Evolutionary conservation across 1,139 yeast genomes (phyloP).

Genomic region (Wickerhamomyces sp.): DNA sequence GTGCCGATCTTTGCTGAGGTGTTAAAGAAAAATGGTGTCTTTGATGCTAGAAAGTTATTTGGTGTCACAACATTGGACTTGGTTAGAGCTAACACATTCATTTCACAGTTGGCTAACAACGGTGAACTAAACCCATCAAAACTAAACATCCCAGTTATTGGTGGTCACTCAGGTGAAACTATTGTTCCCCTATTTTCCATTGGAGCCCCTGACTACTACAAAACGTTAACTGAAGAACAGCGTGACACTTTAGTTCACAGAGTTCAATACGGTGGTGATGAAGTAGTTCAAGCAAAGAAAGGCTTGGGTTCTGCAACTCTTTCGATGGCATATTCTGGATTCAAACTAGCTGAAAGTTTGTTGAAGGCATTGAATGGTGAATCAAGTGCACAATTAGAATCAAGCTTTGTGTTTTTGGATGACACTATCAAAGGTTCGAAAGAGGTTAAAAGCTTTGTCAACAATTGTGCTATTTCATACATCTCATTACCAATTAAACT

Average conservation of each 20-base stretch:
- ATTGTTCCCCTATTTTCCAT: constrained; percentile 83
- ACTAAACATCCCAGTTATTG: constrained; percentile 78
- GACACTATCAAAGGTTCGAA: constrained; percentile 38
- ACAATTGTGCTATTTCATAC: constrained; percentile 43
- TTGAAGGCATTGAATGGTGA: constrained; percentile 53
- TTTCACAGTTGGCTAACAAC: constrained; percentile 46
- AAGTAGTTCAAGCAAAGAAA: constrained; percentile 91
- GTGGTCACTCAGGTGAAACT: constrained; percentile 96
- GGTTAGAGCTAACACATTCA: constrained; percentile 84
- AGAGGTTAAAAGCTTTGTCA: constrained; percentile 32
- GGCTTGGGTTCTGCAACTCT: constrained; percentile 94
- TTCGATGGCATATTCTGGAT: constrained; percentile 97
- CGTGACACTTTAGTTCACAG: constrained; percentile 74
- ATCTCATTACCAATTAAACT: constrained; percentile 65
- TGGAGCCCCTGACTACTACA: constrained; percentile 49
- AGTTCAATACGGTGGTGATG: constrained; percentile 97
- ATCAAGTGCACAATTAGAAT: constrained; percentile 39
- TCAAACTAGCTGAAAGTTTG: constrained; percentile 63
- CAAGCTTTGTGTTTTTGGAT: constrained; percentile 42
- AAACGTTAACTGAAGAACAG: constrained; percentile 44
- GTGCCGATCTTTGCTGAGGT: constrained; percentile 92
- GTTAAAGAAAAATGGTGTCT: constrained; percentile 66
- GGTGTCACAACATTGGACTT: constrained; percentile 94
- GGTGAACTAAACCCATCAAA: constrained; percentile 42
- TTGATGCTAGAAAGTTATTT: constrained; percentile 75